phyloP scores from a whole-genome alignment of 2,329 filamentous ascomycete species.

The Alternaria atra region DNA sequence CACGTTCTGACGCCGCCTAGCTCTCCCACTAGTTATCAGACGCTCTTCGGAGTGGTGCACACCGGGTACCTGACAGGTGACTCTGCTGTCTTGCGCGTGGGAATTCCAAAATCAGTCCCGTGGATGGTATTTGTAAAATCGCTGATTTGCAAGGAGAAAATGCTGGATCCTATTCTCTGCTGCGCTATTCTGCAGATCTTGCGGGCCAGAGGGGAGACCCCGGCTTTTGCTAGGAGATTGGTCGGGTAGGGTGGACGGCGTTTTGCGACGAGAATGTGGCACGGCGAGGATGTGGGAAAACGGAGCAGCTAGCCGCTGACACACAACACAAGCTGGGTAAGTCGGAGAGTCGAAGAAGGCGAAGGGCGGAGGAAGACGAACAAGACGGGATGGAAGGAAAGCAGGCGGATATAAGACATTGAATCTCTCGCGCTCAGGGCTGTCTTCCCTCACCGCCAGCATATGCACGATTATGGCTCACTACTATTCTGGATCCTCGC shows the following conservation, averaged over 20 bases:
- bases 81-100: constrained; percentile 9
- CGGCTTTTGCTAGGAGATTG: constrained; percentile 25
- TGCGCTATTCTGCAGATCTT: constrained; percentile 23
- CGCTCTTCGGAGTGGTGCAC: constrained; percentile 16
- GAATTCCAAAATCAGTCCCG: not conserved
- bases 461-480: constrained; percentile 15
- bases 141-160: constrained; percentile 3
- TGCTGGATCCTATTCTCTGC: constrained; percentile 2
- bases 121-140: constrained; percentile 6
- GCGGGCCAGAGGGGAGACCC: constrained; percentile 16
- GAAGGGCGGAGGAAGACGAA: not conserved
- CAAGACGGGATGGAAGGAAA: constrained; percentile 2
- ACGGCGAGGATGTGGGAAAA: constrained; percentile 9
- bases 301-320: constrained; percentile 16
- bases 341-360: not conserved
- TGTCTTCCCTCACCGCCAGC: constrained; percentile 14
- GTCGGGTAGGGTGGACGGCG: constrained; percentile 15
- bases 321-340: constrained; percentile 10
- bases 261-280: constrained; percentile 17
- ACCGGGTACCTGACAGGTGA: constrained; percentile 26
- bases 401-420: constrained; percentile 7
- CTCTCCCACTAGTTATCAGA: constrained; percentile 26
- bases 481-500: constrained; percentile 16
- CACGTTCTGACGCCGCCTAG: constrained; percentile 26
- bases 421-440: not conserved